A percentile compares a stretch with the other conserved stretches of the same genome.
These are phyloP conservation scores for Alternaria brassicae DNA, from an alignment of 2,329 filamentous ascomycete genomes.

Conservation along the genomic window DNA sequence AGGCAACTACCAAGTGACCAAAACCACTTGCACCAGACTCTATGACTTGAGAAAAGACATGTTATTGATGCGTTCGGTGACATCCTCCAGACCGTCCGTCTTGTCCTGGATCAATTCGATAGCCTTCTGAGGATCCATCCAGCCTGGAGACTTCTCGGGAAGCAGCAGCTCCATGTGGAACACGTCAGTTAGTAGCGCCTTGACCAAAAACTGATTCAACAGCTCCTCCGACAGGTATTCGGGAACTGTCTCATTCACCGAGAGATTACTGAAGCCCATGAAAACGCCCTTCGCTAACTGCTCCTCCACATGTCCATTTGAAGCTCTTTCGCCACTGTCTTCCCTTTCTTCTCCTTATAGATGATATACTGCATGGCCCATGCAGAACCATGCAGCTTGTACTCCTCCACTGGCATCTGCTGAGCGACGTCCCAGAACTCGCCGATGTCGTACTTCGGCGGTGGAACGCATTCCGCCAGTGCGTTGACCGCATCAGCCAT, in stretches of 20 bases:
- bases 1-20: background rate
- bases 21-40: too few relatives aligned
- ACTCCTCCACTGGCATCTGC: background rate
- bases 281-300: background rate
- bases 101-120: background rate
- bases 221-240: conserved; percentile 1
- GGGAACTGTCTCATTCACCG: background rate
- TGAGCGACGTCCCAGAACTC: conserved; percentile 1
- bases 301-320: too few relatives aligned
- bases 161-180: background rate
- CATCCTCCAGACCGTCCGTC: background rate
- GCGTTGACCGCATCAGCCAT: background rate
- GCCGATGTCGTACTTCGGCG: background rate
- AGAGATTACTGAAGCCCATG: background rate
- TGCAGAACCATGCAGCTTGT: background rate
- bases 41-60: background rate
- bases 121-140: background rate
- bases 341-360: background rate
- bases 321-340: background rate
- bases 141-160: background rate
- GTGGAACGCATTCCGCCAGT: background rate
- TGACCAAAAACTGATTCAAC: conserved; percentile 2
- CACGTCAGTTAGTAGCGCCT: background rate
- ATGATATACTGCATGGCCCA: conserved; percentile 12
- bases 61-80: background rate